These are phyloP conservation scores for Saccharomyces paradoxus DNA, from an alignment of 805 yeast species.

Conservation along the genomic window DNA sequence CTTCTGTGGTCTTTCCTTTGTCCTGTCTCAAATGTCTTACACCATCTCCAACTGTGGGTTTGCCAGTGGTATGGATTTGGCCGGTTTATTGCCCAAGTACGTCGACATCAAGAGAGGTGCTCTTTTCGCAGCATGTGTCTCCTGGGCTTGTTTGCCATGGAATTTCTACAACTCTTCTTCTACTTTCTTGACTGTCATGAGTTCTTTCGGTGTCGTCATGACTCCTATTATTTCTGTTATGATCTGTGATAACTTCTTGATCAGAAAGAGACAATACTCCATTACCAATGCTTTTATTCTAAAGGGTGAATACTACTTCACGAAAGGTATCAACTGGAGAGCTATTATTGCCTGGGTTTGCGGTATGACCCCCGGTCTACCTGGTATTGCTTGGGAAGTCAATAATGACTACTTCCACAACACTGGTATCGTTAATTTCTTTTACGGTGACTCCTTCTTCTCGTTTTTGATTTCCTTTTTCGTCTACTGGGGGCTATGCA, in stretches of 20 bases:
- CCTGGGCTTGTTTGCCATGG: slow-evolving; percentile 35
- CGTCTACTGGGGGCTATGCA: slow-evolving; percentile 30
- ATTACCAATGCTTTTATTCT: slow-evolving; percentile 25
- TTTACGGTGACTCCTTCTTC: slow-evolving; percentile 38
- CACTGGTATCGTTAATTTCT: slow-evolving; percentile 36
- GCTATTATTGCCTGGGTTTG: slow-evolving; percentile 28
- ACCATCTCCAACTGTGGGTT: slow-evolving; percentile 34
- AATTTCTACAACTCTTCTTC: slow-evolving; percentile 33
- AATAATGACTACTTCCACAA: slow-evolving; percentile 23
- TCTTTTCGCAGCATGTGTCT: slow-evolving; percentile 28
- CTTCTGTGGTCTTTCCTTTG: slow-evolving; percentile 34
- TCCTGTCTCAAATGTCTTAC: slow-evolving; percentile 33
- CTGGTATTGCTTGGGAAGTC: slow-evolving; percentile 38
- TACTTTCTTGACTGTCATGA: slow-evolving; percentile 33
- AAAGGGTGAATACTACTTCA: slow-evolving; percentile 32
- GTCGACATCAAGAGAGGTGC: slow-evolving; percentile 37
- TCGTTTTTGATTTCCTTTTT: slow-evolving; percentile 35
- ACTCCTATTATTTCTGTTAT: slow-evolving; percentile 35
- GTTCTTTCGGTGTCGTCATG: slow-evolving; percentile 33
- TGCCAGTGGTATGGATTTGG: slow-evolving; percentile 39
- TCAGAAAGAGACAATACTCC: slow-evolving; percentile 32
- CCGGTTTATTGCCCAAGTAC: slow-evolving; percentile 35
- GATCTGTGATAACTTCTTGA: slow-evolving; percentile 35
- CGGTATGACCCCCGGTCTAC: slow-evolving; percentile 42
- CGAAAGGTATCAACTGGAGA: slow-evolving; percentile 34